A percentile compares a stretch with the other conserved stretches of the same genome.
phyloP scores from a whole-genome alignment of 805 yeast genomes.

The Lachancea sp. region DNA sequence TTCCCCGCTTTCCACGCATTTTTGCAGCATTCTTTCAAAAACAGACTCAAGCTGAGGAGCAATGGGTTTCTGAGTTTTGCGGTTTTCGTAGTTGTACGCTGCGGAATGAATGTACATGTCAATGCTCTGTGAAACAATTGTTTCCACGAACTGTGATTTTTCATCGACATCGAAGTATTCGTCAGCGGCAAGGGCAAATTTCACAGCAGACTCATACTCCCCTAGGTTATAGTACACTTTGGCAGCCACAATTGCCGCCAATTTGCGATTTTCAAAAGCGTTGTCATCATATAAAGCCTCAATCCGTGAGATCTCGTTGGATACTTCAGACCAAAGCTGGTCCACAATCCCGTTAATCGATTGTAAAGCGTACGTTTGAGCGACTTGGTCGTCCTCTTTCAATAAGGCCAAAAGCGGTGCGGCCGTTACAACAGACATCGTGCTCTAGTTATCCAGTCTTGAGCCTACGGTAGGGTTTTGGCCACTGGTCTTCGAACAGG shows the following conservation, averaged over 20 bases:
- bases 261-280: slow-evolving; percentile 61
- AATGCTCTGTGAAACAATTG: slow-evolving; percentile 89
- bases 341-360: slow-evolving; percentile 79
- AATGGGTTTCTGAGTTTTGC: slow-evolving; percentile 33
- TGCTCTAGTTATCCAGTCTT: neutral
- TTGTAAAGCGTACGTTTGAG: slow-evolving; percentile 78
- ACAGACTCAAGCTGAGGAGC: slow-evolving; percentile 60
- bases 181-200: slow-evolving; percentile 81
- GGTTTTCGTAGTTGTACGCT: slow-evolving; percentile 40
- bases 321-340: slow-evolving; percentile 95
- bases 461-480: neutral
- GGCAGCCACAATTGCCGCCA: slow-evolving; percentile 90
- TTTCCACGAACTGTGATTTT: slow-evolving; percentile 80
- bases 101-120: slow-evolving; percentile 69
- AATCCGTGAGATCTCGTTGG: slow-evolving; percentile 79
- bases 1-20: slow-evolving; percentile 69
- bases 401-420: slow-evolving; percentile 87
- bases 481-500: neutral
- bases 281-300: slow-evolving; percentile 89
- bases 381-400: slow-evolving; percentile 68
- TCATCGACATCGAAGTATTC: slow-evolving; percentile 65
- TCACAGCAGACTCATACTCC: slow-evolving; percentile 85
- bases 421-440: slow-evolving; percentile 65
- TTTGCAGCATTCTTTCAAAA: slow-evolving; percentile 80
- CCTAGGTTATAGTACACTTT: slow-evolving; percentile 89